Base-by-base conservation (phyloP, 2,329 filamentous ascomycete genomes). In the Aspergillus niger region DNA sequence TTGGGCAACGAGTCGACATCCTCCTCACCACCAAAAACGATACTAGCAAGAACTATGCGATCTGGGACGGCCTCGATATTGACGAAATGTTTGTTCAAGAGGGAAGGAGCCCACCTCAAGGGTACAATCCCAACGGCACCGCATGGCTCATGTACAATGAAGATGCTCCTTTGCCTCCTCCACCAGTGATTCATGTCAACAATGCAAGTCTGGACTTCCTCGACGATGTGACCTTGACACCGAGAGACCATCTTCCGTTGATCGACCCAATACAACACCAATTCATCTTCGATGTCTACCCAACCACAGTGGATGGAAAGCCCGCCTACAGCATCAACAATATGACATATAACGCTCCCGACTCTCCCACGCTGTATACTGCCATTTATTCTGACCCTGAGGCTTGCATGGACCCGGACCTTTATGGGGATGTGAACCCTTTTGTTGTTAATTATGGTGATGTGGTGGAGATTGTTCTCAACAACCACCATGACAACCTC, bases 291-390 rank as follows among this genome's bases (percentile, higher is more conserved):
- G 64, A 74, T 17, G 66, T 91, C 3, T 80, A 80, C 61, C 90
- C 91, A 85, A 82, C 87, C 67, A 87, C 89, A 62, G 81, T 92
- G 10, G 83, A 92, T 60, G 90, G 90, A 1, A 85, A 84, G 28
- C 67, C 64, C 24, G 70, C 72, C 28, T 88, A 86, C 62, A 88
- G 88, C 76, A 86, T 91, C 58, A 93, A 94, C 80, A 88, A 91
- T 74, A 85, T 91, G 64, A 91, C 90, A 30, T 96, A 93, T 73
- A 83, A 85, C 3, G 58, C 77, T 0, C 91, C 90, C 52, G 91
- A 91, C 72, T 91, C 96, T 0, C 92, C 92, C 0, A 87, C 89
- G 0, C 81, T 96, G 0, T 96, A 92, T 80, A 91, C 89, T 0
- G 91, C 84, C 1, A 80, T 96, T 3, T 86, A 85, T 0, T 77